Conservation (phyloP, 225 moss, liverwort and hornwort species). For the Physcomitrium patens region DNA sequence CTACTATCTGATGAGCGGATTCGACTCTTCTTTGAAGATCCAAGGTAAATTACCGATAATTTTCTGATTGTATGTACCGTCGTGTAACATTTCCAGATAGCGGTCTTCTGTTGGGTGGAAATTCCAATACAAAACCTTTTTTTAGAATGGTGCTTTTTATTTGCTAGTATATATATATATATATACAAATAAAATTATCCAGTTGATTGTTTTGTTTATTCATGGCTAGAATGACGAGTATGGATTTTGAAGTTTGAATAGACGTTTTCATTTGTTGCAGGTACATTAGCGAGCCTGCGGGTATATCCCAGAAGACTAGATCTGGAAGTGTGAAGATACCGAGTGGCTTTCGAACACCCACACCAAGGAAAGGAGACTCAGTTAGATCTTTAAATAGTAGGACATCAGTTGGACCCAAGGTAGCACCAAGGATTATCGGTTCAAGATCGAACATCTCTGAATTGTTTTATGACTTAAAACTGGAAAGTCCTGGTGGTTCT, state of each 20-base stretch:
- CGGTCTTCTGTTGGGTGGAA: neutral
- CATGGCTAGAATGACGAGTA: neutral
- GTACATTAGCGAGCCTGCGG: constrained; percentile 34
- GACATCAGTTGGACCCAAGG: constrained; percentile 23
- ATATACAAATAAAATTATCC: too few species aligned
- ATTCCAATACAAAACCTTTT: neutral
- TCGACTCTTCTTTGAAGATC: constrained; percentile 31
- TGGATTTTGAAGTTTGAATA: constrained; percentile 4
- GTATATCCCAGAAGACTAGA: constrained; percentile 31
- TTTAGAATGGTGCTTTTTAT: neutral
- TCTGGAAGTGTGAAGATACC: constrained; percentile 25
- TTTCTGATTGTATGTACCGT: constrained; percentile 14
- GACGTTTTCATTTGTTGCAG: constrained; percentile 23
- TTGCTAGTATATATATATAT: neutral
- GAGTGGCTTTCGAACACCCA: constrained; percentile 34
- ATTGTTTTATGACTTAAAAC: constrained; percentile 33
- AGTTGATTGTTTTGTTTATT: neutral
- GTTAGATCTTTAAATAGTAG: constrained; percentile 22
- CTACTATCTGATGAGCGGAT: constrained; percentile 42
- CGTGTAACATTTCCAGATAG: constrained; percentile 2
- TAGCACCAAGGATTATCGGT: constrained; percentile 31
- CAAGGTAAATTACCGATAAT: constrained; percentile 7
- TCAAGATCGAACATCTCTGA: constrained; percentile 42
- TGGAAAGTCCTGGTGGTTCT: constrained; percentile 33
- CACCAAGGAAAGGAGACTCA: constrained; percentile 35